Evolutionary conservation across 768 basidiomycete species (phyloP), one percentile per base, ranked within the genome.

Genomic region (Fibroporia radiculosa): DNA sequence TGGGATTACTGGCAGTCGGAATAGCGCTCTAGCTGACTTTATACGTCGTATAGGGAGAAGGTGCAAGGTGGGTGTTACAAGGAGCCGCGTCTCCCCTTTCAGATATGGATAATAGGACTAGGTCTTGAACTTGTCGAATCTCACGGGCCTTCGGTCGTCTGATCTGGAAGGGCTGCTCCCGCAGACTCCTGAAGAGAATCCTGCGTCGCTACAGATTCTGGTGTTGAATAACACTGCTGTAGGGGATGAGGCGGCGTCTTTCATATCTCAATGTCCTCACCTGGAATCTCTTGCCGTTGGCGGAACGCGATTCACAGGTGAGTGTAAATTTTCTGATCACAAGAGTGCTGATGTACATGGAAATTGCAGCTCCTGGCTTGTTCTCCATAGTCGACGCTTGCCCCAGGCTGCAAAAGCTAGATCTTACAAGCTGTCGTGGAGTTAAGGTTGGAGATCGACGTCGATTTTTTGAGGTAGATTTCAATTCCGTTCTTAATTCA

Each of bases 391-490:
- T 86, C 24, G 75, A 84, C 51, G 68, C 67, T 0, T 86, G 84
- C 51, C 49, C 64, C 2, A 64, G 62, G 23, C 63, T 86, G 23
- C 60, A 66, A 45, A 72, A 64, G n/a, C 56, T 85, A 12, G 75
- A 84, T 54, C 61, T 86, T 35, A 84, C 80, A 3, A 77, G 80
- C 47, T 86, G 83, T 48, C 70, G 83, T 41, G 75, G 83, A 4
- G 68, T 86, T 42, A 66, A 55, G 5, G 69, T 84, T 4, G 66
- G 66, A 1, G 79, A 83, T 49, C 65, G 83, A 20, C 69, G 84
- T 12, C 71, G 71, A 6, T 79, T 86, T 52, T 86, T 86, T 52
- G 79, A 84, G 67, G 82, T 73, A 35, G 32, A 22, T n/a, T n/a
- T n/a, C n/a, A n/a, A n/a, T n/a, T n/a, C n/a, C n/a, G n/a, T n/a